Evolutionary conservation across 2,329 filamentous ascomycete genomes (phyloP), one percentile per base, ranked within the genome.

Genomic region (Emericellopsis atlantica): DNA sequence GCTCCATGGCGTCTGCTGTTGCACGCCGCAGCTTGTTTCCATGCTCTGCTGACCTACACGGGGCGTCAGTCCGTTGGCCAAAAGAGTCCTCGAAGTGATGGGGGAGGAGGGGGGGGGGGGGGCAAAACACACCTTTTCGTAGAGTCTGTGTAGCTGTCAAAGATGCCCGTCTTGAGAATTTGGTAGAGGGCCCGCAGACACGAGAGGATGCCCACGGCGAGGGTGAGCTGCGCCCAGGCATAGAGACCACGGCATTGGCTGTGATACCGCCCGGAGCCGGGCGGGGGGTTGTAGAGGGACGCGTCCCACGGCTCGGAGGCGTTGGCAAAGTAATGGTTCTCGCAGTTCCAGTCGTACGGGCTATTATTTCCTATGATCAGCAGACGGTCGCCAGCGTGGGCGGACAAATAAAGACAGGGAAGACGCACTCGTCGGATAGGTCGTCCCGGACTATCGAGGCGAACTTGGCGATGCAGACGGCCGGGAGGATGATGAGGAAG

Each of bases 361-460:
- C 11, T 26, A 16, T 15, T n/a, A n/a, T n/a, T n/a, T n/a, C 15
- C 37, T 39, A 21, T 14, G 18, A 21, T 21, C 18, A 21, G 18
- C 18, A 21, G 18, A 21, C 18, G 32, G n/a, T 35, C 32, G 3
- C n/a, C 9, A 2, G 32, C 32, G 32, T 21, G n/a, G n/a, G n/a
- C n/a, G n/a, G n/a, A n/a, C n/a, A n/a, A n/a, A n/a, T n/a, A n/a
- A n/a, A n/a, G n/a, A n/a, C n/a, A n/a, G n/a, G n/a, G n/a, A n/a
- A n/a, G n/a, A n/a, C 39, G 10, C 23, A 40, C 32, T 40, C 39
- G 18, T 40, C 18, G 32, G 16, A 14, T n/a, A 40, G 18, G 22
- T 40, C 39, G 5, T 40, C 22, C 15, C n/a, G n/a, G 16, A 24
- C 23, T 6, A 40, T 15, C 11, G 14, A 12, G n/a, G 32, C 32